phyloP scores from a whole-genome alignment of 2,329 filamentous ascomycete genomes.

The Pseudocercospora musae region DNA sequence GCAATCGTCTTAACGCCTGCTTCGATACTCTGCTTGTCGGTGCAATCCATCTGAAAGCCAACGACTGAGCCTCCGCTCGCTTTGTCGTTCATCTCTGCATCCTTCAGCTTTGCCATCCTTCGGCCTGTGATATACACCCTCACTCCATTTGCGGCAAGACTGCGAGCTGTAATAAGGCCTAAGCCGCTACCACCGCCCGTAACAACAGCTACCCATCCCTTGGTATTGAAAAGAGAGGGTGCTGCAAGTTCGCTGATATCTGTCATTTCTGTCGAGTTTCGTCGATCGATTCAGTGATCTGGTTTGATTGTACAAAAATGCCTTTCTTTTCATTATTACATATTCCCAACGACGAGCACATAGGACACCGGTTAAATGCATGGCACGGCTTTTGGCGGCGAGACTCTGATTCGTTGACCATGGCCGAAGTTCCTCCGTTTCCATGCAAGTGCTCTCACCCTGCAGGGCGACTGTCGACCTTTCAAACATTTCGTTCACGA shows the following conservation, averaged over 20 bases:
- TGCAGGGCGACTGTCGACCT: constrained; percentile 10
- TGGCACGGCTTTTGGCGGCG: neutral
- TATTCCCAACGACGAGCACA: neutral
- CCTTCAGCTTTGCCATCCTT: constrained; percentile 45
- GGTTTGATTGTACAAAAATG: neutral
- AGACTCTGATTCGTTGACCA: neutral
- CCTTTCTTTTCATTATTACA: neutral
- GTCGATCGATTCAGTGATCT: too few species aligned
- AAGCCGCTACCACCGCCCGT: constrained; percentile 48
- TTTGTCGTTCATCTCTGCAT: constrained; percentile 50
- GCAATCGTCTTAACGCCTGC: constrained; percentile 27
- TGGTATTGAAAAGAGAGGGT: constrained; percentile 38
- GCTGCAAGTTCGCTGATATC: constrained; percentile 26
- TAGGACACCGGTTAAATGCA: neutral
- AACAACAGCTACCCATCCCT: constrained; percentile 42
- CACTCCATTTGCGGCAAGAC: constrained; percentile 48
- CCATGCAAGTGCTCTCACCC: neutral
- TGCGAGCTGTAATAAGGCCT: constrained; percentile 48
- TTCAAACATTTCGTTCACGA: neutral
- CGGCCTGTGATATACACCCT: constrained; percentile 49
- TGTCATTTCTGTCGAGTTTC: constrained; percentile 20
- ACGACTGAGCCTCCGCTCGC: constrained; percentile 57
- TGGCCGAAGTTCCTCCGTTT: neutral
- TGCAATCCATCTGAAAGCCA: constrained; percentile 34
- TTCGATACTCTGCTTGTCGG: constrained; percentile 31